Evolutionary conservation across 345 rosid species (phyloP).

Genomic region (Eucalyptus globulus): DNA sequence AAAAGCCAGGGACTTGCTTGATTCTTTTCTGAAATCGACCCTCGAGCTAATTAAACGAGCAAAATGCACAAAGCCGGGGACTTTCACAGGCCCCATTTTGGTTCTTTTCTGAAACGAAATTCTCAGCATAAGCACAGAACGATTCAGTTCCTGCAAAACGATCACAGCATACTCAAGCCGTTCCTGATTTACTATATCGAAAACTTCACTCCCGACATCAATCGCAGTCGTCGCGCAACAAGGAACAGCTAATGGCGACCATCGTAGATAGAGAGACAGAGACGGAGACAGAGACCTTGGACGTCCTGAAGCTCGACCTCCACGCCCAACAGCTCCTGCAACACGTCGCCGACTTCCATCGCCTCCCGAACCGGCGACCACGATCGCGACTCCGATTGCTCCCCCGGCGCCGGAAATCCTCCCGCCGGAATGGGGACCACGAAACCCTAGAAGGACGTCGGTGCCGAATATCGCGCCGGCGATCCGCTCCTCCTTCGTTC

Average conservation of each 20-base stretch:
- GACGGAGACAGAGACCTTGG: slow-evolving; percentile 24
- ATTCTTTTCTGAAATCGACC: background rate
- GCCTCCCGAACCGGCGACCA: background rate
- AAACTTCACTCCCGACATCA: background rate
- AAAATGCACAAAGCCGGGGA: background rate
- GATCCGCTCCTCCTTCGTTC: background rate
- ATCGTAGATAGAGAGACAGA: background rate
- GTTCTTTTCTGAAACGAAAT: background rate
- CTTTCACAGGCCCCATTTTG: background rate
- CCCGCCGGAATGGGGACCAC: background rate
- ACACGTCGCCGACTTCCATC: slow-evolving; percentile 5
- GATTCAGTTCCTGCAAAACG: background rate
- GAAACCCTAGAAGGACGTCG: background rate
- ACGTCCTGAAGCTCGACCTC: slow-evolving; percentile 50
- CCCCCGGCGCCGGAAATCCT: background rate
- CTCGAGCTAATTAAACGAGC: background rate
- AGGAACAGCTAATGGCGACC: background rate
- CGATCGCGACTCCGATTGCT: background rate
- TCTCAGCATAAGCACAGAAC: background rate
- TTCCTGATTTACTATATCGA: background rate
- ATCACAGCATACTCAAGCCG: background rate
- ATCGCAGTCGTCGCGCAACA: background rate
- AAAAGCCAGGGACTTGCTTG: no score
- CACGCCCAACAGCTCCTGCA: slow-evolving; percentile 46
- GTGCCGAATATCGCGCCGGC: background rate